phyloP scores from a whole-genome alignment of 2,329 filamentous ascomycete species.

The Rhynchosporium graminicola region DNA sequence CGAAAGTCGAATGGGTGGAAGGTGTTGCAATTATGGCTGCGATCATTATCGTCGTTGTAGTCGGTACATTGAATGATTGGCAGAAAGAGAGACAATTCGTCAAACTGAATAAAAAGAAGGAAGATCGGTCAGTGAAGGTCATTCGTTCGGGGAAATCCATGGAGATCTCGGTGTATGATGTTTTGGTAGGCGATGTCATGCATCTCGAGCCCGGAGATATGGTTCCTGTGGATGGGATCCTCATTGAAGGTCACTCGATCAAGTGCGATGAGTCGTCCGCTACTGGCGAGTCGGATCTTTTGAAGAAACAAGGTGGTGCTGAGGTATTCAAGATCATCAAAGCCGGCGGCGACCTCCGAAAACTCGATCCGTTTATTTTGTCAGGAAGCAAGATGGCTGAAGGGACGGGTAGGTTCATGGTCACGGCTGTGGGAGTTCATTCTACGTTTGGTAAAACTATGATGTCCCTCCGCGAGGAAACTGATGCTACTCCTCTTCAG shows the following conservation, averaged over 20 bases:
- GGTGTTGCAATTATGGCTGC: slow-evolving; percentile 75
- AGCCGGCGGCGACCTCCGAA: slow-evolving; percentile 52
- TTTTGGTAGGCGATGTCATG: slow-evolving; percentile 70
- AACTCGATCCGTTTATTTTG: slow-evolving; percentile 74
- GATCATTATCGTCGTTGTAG: slow-evolving; percentile 71
- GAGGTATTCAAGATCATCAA: slow-evolving; percentile 65
- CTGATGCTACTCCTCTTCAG: slow-evolving; percentile 74
- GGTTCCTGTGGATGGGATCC: slow-evolving; percentile 69
- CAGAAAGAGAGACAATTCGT: slow-evolving; percentile 74
- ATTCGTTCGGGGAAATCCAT: slow-evolving; percentile 66
- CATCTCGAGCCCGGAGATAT: slow-evolving; percentile 70
- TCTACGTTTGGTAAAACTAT: slow-evolving; percentile 73
- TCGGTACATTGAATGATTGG: slow-evolving; percentile 71
- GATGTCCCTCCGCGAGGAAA: slow-evolving; percentile 72
- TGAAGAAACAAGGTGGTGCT: slow-evolving; percentile 63
- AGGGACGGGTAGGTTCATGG: slow-evolving; percentile 71
- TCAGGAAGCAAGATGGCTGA: slow-evolving; percentile 75
- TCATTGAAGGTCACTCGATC: slow-evolving; percentile 65
- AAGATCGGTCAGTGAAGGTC: slow-evolving; percentile 65
- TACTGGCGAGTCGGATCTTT: slow-evolving; percentile 71
- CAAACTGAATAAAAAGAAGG: slow-evolving; percentile 59
- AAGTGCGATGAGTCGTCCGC: slow-evolving; percentile 75
- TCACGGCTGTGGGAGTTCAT: slow-evolving; percentile 71
- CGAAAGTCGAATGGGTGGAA: slow-evolving; percentile 72
- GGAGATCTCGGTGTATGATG: slow-evolving; percentile 64